Base-by-base conservation (phyloP, 2,329 filamentous ascomycete species). In the Ceratocystis cacaofunesta region DNA sequence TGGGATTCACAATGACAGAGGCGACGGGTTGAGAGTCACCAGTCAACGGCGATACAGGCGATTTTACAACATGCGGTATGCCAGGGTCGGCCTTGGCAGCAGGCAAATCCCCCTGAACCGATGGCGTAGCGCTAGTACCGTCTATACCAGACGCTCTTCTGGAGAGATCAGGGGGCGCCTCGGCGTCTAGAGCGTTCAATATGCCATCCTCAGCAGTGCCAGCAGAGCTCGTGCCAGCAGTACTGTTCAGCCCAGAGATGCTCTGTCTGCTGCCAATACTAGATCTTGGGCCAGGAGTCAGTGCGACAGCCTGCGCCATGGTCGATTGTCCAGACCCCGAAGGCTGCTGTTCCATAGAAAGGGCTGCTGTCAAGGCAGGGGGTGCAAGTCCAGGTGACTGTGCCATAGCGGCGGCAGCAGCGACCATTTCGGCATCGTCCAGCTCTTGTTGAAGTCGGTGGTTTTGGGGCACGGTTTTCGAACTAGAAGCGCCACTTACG, bases 401-500 rank as follows among this genome's bases (percentile, higher is more conserved):
- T 78, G 76, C 3, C 76, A 67, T 5, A 74, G 69, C 1, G 75
- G 66, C 66, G 7, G 66, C 66, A 17, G 66, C 66, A 5, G 66
- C 66, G 5, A 67, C 70, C 74, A 74, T 70, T 71, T 78, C 74
- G 70, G 74, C 69, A 71, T 81, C 74, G 70, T 80, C 72, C 70
- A 75, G 71, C 69, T 78, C 69, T 68, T 41, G 36, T 15, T 75
- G 68, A 63, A 74, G 62, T 63, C 71, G 57, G 67, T 75, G 76
- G 55, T 58, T 58, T 15, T 12, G 15, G 17, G 22, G 55, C 3
- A 30, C 10, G 25, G 71, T 70, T 12, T 32, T 62, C 10, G 60
- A 30, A 10, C 62, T 22, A 12, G 62, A 46, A 4, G 36, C 82
- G 15, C 80, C 88, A 17, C 87, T 87, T n/a, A 95, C 89, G 0